These are phyloP conservation scores for Clonostachys sp. DNA, from an alignment of 2,329 filamentous ascomycete genomes.

Conservation along the genomic window DNA sequence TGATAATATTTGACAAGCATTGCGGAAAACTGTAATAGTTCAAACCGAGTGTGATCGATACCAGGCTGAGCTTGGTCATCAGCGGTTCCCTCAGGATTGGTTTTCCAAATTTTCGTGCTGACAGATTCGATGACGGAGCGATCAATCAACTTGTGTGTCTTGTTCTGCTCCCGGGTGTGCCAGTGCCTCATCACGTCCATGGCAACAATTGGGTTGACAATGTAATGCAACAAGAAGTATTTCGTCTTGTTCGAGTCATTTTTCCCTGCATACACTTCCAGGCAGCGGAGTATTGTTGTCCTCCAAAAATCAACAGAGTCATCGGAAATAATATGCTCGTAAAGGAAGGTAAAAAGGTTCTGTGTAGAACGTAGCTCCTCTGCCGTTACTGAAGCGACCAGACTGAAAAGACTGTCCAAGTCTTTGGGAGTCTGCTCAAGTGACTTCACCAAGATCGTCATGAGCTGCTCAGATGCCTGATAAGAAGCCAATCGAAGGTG, in stretches of 20 bases:
- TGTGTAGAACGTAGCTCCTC: constrained; percentile 78
- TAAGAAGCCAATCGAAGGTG: constrained; percentile 78
- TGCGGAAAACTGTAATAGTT: constrained; percentile 89
- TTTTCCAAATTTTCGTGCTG: constrained; percentile 90
- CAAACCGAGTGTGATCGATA: constrained; percentile 94
- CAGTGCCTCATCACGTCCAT: constrained; percentile 92
- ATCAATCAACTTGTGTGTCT: constrained; percentile 73
- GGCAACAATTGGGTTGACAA: constrained; percentile 93
- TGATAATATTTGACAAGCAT: constrained; percentile 95
- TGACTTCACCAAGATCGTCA: constrained; percentile 78
- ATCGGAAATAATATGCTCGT: constrained; percentile 76
- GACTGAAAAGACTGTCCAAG: constrained; percentile 75
- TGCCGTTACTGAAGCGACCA: constrained; percentile 79
- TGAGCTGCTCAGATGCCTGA: constrained; percentile 84
- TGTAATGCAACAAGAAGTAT: constrained; percentile 83
- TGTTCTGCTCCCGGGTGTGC: constrained; percentile 49
- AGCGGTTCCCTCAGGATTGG: constrained; percentile 73
- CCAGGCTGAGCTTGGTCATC: constrained; percentile 82
- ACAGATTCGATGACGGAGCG: constrained; percentile 83
- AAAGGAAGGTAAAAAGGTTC: constrained; percentile 76
- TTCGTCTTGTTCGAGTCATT: constrained; percentile 83
- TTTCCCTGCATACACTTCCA: constrained; percentile 81
- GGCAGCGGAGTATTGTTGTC: constrained; percentile 73
- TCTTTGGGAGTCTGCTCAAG: constrained; percentile 71
- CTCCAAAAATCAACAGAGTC: constrained; percentile 85